Percentiles rank a stretch among this genome's conserved stretches.
Conservation (phyloP, 148 eudicot species). For the Pharnaceum exiguum region DNA sequence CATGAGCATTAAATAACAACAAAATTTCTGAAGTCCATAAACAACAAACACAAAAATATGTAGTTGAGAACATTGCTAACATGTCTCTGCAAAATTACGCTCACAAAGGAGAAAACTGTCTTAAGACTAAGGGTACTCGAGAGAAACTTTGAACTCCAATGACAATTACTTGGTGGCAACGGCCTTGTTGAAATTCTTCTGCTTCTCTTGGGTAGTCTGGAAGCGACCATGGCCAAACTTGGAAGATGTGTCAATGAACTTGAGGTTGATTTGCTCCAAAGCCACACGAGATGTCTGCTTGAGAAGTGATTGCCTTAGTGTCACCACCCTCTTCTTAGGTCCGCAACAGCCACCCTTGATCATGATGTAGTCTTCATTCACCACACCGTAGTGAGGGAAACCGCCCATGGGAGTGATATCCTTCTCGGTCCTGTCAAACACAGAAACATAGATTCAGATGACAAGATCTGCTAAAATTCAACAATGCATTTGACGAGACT, state of each 20-base stretch:
- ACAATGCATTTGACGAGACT: background rate
- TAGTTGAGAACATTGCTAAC: background rate
- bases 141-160: background rate
- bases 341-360: constrained; percentile 85
- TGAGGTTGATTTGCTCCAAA: constrained; percentile 67
- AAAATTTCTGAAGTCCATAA: constrained; percentile 15
- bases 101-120: background rate
- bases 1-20: background rate
- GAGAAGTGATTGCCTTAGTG: constrained; percentile 70
- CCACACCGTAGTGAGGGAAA: constrained; percentile 90
- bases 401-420: constrained; percentile 92
- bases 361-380: constrained; percentile 79
- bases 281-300: constrained; percentile 84
- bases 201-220: constrained; percentile 81
- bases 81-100: constrained; percentile 12
- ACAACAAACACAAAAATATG: constrained; percentile 3
- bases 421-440: constrained; percentile 68
- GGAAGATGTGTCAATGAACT: constrained; percentile 90
- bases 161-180: constrained; percentile 20
- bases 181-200: constrained; percentile 47
- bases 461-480: background rate
- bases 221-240: constrained; percentile 94
- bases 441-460: background rate
- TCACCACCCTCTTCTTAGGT: constrained; percentile 88
- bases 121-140: background rate